Percentiles rank a stretch among this genome's conserved stretches.
Evolutionary conservation across 495 filamentous ascomycete species (phyloP).

Genomic region (Annulohypoxylon maeteangense): DNA sequence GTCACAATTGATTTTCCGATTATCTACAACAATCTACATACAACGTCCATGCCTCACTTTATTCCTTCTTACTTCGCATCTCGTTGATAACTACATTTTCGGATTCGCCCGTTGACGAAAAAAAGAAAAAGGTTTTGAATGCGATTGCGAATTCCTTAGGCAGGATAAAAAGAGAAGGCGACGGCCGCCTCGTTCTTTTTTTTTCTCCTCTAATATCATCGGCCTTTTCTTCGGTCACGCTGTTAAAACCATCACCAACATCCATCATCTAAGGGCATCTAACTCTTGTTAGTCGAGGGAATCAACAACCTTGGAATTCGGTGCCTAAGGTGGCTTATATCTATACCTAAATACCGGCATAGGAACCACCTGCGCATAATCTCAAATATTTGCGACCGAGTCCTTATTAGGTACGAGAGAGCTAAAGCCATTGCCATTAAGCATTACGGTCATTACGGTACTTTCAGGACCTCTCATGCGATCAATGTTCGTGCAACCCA

Average conservation of each 20-base stretch:
- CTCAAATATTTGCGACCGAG: conserved; percentile 40
- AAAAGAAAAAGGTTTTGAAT: conserved; percentile 5
- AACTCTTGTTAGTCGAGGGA: conserved; percentile 7
- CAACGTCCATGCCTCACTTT: conserved; percentile 26
- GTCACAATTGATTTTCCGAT: conserved; percentile 32
- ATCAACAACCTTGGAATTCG: conserved; percentile 8
- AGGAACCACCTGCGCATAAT: conserved; percentile 31
- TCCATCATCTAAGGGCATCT: not conserved
- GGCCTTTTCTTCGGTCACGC: conserved; percentile 19
- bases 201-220: not conserved
- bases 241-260: conserved; percentile 20
- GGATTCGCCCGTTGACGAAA: conserved; percentile 5
- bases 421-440: not conserved
- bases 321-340: conserved; percentile 35
- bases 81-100: conserved; percentile 13
- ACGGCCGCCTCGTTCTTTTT: conserved; percentile 24
- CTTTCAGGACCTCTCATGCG: conserved; percentile 11
- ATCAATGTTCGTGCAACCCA: conserved; percentile 42
- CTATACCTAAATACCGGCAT: conserved; percentile 24
- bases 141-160: conserved; percentile 6
- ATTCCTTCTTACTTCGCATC: conserved; percentile 7
- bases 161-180: conserved; percentile 6
- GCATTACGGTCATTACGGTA: not conserved
- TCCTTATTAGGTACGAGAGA: conserved; percentile 12
- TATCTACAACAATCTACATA: conserved; percentile 11